Evolutionary conservation across 1,284 basidiomycete genomes (phyloP).

Genomic region (Anthracocystis panici-leucophaei): DNA sequence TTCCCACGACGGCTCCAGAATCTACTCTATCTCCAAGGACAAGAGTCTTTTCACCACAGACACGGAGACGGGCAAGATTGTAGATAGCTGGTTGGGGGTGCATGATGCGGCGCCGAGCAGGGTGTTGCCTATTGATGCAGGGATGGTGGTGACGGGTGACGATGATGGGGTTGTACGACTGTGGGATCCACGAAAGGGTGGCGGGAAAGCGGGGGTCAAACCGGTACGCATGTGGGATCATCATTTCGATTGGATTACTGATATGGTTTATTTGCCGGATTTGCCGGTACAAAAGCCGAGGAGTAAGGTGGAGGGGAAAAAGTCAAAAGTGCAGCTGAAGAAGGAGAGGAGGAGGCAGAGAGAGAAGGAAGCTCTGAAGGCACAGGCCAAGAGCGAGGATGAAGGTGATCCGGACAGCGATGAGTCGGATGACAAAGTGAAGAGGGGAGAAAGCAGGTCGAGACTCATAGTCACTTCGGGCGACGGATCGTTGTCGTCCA

Average conservation of each 20-base stretch:
- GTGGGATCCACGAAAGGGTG: conserved; percentile 82
- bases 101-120: conserved; percentile 77
- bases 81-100: conserved; percentile 76
- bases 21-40: conserved; percentile 87
- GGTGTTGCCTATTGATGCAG: conserved; percentile 82
- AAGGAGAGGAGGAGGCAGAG: conserved; percentile 27
- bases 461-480: conserved; percentile 73
- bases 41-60: conserved; percentile 76
- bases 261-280: conserved; percentile 78
- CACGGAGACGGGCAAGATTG: conserved; percentile 74
- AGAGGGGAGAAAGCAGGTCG: conserved; percentile 16
- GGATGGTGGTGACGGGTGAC: conserved; percentile 85
- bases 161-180: conserved; percentile 94
- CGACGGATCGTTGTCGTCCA: conserved; percentile 89
- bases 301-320: conserved; percentile 28
- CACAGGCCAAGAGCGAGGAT: background rate
- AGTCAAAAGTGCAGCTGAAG: conserved; percentile 28
- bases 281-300: conserved; percentile 41
- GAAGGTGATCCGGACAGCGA: conserved; percentile 11
- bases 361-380: background rate
- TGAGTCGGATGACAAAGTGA: background rate
- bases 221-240: conserved; percentile 79
- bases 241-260: conserved; percentile 95
- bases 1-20: conserved; percentile 13
- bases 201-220: conserved; percentile 12